These are phyloP conservation scores for Priceomyces melissophilus DNA, from an alignment of 805 yeast species.

Conservation along the genomic window DNA sequence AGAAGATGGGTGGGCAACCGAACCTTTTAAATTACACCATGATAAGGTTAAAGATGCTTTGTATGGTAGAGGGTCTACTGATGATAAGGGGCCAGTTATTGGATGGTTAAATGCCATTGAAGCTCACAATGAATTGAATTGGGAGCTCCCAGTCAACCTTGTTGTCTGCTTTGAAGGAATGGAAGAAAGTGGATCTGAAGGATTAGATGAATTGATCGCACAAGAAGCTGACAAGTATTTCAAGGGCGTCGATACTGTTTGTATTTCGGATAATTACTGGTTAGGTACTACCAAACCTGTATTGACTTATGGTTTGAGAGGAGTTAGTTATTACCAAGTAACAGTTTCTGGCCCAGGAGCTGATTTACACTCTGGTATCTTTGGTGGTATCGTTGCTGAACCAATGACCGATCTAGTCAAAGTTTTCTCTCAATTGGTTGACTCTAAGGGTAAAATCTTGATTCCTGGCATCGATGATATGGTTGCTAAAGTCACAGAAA, in stretches of 20 bases:
- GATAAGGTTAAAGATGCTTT: slow-evolving; percentile 63
- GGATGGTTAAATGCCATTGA: slow-evolving; percentile 94
- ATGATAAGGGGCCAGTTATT: slow-evolving; percentile 96
- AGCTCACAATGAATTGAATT: slow-evolving; percentile 81
- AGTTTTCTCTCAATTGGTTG: slow-evolving; percentile 74
- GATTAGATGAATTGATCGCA: slow-evolving; percentile 79
- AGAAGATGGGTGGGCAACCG: slow-evolving; percentile 95
- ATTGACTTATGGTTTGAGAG: slow-evolving; percentile 95
- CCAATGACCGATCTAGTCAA: slow-evolving; percentile 92
- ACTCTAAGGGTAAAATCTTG: slow-evolving; percentile 73
- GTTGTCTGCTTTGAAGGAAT: slow-evolving; percentile 95
- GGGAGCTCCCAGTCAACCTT: slow-evolving; percentile 91
- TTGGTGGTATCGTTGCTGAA: slow-evolving; percentile 96
- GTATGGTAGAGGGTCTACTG: slow-evolving; percentile 93
- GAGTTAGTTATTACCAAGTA: slow-evolving; percentile 89
- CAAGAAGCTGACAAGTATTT: slow-evolving; percentile 77
- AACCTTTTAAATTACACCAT: slow-evolving; percentile 73
- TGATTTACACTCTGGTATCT: slow-evolving; percentile 94
- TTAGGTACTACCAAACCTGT: slow-evolving; percentile 96
- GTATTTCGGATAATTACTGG: slow-evolving; percentile 98
- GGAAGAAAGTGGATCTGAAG: slow-evolving; percentile 97
- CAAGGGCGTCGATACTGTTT: slow-evolving; percentile 87
- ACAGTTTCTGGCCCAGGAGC: slow-evolving; percentile 88
- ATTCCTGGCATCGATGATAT: slow-evolving; percentile 89
- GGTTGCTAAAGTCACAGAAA: slow-evolving; percentile 89